Evolutionary conservation across 2,329 filamentous ascomycete species (phyloP), one percentile per base, ranked within the genome.

Genomic region (Dactylellina leptospora): DNA sequence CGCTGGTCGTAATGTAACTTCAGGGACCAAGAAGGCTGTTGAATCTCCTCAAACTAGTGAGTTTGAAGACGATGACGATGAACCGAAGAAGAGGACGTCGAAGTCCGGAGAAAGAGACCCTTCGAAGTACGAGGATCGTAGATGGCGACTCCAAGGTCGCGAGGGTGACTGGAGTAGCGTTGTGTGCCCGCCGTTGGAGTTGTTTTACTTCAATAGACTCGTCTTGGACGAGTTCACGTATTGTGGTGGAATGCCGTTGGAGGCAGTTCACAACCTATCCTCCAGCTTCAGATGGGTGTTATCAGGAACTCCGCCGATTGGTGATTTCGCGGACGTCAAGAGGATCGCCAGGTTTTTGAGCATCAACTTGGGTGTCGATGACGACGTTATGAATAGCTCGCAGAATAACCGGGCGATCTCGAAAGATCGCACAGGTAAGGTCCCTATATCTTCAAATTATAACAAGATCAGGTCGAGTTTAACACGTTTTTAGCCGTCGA

Each of bases 221-320:
- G 82, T 90, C 1, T 80, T 89, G 1, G 88, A 90, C 71, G 88
- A 90, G 74, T 89, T 86, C 74, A 85, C 87, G 0, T 87, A 88
- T 73, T 79, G 84, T 3, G 80, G 81, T 45, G 76, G 79, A 13
- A 55, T 58, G 40, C 60, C 61, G 1, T 78, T 81, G 69, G 77
- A 81, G 0, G 79, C 81, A 0, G 78, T 86, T 3, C 79, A 82
- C 4, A 79, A 79, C 0, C 75, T 88, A 0, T 76, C 81, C 23
- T 82, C 84, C 9, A 79, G 82, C 42, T 85, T 84, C 40, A 83
- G 82, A 59, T 89, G 87, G 87, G 80, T 87, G 4, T 79, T 90
- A 1, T 89, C 87, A 0, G 87, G 85, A 2, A 90, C 87, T 0
- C 87, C 87, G 0, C 81, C 82, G 0, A 76, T 88, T 1, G 81